phyloP scores from a whole-genome alignment of 2,329 filamentous ascomycete species.

The Dendryphion nanum region DNA sequence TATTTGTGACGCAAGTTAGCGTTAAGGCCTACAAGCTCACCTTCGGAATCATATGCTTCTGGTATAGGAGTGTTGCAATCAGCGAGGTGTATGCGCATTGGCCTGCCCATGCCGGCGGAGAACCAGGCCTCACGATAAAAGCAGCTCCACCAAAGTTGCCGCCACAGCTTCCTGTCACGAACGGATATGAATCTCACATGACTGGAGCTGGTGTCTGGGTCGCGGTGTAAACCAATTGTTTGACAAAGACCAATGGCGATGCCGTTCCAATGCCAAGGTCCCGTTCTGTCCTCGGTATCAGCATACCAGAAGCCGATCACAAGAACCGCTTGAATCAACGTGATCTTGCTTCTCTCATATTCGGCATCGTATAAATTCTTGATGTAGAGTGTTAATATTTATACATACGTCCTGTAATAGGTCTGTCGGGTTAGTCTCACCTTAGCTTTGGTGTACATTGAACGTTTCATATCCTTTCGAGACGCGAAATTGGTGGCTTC shows the following conservation, averaged over 20 bases:
- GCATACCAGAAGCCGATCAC: conserved; percentile 1
- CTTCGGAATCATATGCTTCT: background rate
- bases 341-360: background rate
- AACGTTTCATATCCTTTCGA: conserved; percentile 2
- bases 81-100: background rate
- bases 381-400: background rate
- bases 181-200: background rate
- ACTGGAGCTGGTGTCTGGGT: background rate
- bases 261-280: conserved; percentile 1
- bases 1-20: background rate
- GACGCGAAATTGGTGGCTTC: background rate
- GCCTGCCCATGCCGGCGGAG: conserved; percentile 1
- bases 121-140: conserved; percentile 1
- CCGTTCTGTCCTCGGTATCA: conserved; percentile 1
- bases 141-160: conserved; percentile 2
- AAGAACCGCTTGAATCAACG: conserved; percentile 1
- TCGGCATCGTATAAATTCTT: conserved; percentile 1
- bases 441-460: conserved; percentile 1
- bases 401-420: background rate
- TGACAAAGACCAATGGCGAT: conserved; percentile 1
- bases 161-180: background rate
- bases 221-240: conserved; percentile 1
- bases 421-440: too few relatives aligned
- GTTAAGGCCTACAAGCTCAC: background rate
- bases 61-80: conserved; percentile 1